phyloP scores from a whole-genome alignment of 164 flowering plant species.

The Vitis amurensis region DNA sequence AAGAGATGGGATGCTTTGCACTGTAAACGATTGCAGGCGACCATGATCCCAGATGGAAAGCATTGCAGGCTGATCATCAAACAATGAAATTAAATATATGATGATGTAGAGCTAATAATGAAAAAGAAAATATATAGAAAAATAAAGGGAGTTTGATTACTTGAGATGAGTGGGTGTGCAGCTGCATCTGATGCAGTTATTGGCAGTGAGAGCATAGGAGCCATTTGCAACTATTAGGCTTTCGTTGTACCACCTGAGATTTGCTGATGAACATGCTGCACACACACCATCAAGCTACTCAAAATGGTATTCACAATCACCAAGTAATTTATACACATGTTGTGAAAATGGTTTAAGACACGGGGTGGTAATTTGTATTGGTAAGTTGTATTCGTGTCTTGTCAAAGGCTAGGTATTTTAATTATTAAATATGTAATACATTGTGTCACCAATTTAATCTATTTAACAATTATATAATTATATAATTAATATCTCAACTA shows the following conservation, averaged over 20 bases:
- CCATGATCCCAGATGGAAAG: slow-evolving; percentile 1
- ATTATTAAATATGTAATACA: too few species aligned
- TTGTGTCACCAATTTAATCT: too few species aligned
- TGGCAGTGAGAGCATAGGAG: slow-evolving; percentile 32
- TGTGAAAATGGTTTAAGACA: too few species aligned
- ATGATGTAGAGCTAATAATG: background rate
- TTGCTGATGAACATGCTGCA: slow-evolving; percentile 37
- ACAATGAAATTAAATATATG: slow-evolving; percentile 2
- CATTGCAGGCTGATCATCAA: slow-evolving; percentile 16
- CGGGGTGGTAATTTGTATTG: too few species aligned
- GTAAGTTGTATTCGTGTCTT: too few species aligned
- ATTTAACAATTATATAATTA: too few species aligned
- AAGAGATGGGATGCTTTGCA: slow-evolving; percentile 26
- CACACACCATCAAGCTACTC: too few species aligned
- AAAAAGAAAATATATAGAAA: background rate
- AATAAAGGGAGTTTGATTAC: slow-evolving; percentile 11
- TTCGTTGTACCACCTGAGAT: slow-evolving; percentile 26
- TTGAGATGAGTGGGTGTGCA: slow-evolving; percentile 24
- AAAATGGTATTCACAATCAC: background rate
- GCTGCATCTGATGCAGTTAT: slow-evolving; percentile 27
- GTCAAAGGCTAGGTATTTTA: too few species aligned
- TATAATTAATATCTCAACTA: too few species aligned
- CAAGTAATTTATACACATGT: too few species aligned
- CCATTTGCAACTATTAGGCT: slow-evolving; percentile 31
- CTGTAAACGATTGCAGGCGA: slow-evolving; percentile 21